Evolutionary conservation across 805 yeast species (phyloP).

Genomic region (Yamadazyma laniorum): DNA sequence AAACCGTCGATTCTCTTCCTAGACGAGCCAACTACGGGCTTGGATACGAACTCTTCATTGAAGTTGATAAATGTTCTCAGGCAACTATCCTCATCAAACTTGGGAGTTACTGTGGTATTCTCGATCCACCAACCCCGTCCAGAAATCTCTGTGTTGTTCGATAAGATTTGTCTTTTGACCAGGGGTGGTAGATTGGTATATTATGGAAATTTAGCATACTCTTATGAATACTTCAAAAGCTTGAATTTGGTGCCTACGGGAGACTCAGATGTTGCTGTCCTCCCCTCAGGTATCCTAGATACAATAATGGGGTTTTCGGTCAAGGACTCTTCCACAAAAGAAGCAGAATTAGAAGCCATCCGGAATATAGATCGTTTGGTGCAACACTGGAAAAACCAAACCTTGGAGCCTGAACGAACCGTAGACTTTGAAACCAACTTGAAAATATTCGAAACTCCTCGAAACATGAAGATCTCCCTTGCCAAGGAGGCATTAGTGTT

Average conservation of each 20-base stretch:
- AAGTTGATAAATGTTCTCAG: slow-evolving; percentile 60
- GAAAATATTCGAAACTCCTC: slow-evolving; percentile 12
- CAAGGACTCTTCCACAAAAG: slow-evolving; percentile 30
- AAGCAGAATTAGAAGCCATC: slow-evolving; percentile 21
- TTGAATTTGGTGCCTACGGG: slow-evolving; percentile 15
- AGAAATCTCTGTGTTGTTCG: slow-evolving; percentile 69
- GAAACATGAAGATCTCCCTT: slow-evolving; percentile 22
- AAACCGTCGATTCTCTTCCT: slow-evolving; percentile 74
- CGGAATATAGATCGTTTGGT: slow-evolving; percentile 27
- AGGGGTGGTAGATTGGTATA: slow-evolving; percentile 50
- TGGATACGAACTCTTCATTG: slow-evolving; percentile 76
- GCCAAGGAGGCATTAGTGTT: slow-evolving; percentile 29
- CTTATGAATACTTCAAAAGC: slow-evolving; percentile 47
- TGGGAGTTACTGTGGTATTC: slow-evolving; percentile 71
- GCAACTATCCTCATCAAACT: slow-evolving; percentile 37
- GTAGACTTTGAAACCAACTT: slow-evolving; percentile 10
- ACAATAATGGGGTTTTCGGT: slow-evolving; percentile 37
- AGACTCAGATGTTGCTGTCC: background rate
- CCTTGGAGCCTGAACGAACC: background rate
- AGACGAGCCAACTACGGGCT: slow-evolving; percentile 88
- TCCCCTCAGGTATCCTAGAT: slow-evolving; percentile 23
- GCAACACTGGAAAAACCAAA: slow-evolving; percentile 21
- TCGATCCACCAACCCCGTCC: slow-evolving; percentile 85
- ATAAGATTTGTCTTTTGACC: slow-evolving; percentile 64
- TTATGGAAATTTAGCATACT: slow-evolving; percentile 45